Conservation (phyloP, 1,284 basidiomycete species). For the Ganoderma sinense region DNA sequence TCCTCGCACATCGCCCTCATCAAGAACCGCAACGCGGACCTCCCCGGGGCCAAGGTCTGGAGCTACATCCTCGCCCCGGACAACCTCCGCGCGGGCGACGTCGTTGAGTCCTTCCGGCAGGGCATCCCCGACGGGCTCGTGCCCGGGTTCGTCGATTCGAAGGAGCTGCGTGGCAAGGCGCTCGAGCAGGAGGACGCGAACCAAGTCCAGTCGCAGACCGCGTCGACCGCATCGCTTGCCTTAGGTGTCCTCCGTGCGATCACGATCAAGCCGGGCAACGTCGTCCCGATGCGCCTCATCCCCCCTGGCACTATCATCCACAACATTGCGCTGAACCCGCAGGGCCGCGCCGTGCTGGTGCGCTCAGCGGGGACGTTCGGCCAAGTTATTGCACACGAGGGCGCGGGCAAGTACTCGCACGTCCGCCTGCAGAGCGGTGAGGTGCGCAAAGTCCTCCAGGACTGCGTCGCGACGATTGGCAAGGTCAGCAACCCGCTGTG, state of each 20-base stretch:
- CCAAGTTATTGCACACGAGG: constrained; percentile 82
- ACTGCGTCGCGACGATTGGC: constrained; percentile 91
- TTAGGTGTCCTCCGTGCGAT: constrained; percentile 88
- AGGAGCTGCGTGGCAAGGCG: constrained; percentile 57
- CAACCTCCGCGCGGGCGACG: constrained; percentile 87
- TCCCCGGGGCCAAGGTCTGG: constrained; percentile 60
- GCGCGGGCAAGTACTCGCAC: constrained; percentile 76
- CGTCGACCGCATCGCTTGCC: constrained; percentile 71
- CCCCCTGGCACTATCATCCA: constrained; percentile 94
- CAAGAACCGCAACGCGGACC: constrained; percentile 59
- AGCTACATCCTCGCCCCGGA: constrained; percentile 95
- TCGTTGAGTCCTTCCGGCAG: constrained; percentile 86
- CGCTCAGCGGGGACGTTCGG: constrained; percentile 91
- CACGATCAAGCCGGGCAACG: constrained; percentile 93
- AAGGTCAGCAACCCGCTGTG: constrained; percentile 93
- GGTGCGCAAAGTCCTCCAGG: constrained; percentile 85
- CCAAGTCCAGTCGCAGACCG: constrained; percentile 33
- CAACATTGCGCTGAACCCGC: constrained; percentile 81
- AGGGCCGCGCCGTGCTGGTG: constrained; percentile 85
- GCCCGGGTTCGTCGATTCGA: constrained; percentile 62
- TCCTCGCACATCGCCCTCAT: constrained; percentile 95
- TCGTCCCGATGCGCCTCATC: constrained; percentile 90
- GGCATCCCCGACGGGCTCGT: constrained; percentile 84
- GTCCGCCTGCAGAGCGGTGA: constrained; percentile 94
- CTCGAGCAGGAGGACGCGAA: constrained; percentile 43